Evolutionary conservation across 306 rosid species (phyloP).

Genomic region (Bauhinia variegata): DNA sequence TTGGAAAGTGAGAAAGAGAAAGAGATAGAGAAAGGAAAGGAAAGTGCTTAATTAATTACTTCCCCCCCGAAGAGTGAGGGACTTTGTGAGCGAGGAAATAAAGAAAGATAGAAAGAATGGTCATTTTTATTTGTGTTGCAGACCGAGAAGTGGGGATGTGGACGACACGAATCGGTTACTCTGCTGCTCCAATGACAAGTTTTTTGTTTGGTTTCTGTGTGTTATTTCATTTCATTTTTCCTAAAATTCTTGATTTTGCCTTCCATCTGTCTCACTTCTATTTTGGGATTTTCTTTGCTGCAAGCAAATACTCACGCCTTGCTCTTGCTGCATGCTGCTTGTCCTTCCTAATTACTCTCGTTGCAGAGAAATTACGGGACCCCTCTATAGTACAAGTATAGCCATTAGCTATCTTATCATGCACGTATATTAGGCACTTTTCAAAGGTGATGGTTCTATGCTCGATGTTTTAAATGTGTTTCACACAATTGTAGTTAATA

Average conservation of each 20-base stretch:
- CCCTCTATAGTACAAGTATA: too few species aligned
- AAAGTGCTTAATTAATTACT: neutral
- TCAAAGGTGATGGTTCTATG: too few species aligned
- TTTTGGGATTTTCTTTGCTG: conserved; percentile 34
- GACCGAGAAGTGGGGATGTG: conserved; percentile 65
- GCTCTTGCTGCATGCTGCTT: too few species aligned
- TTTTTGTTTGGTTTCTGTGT: conserved; percentile 32
- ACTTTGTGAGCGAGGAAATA: conserved; percentile 30
- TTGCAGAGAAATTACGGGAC: too few species aligned
- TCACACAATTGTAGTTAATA: too few species aligned
- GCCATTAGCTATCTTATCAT: too few species aligned
- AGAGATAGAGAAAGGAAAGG: neutral
- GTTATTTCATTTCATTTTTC: neutral
- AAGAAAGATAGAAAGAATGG: too few species aligned
- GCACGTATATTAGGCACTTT: too few species aligned
- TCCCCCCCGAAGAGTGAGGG: conserved; percentile 40
- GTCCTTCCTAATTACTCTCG: too few species aligned
- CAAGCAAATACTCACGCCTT: conserved; percentile 30
- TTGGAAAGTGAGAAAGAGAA: conserved; percentile 21
- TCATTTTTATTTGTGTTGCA: conserved; percentile 14
- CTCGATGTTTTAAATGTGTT: too few species aligned
- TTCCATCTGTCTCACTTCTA: conserved; percentile 31
- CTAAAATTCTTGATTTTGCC: conserved; percentile 9
- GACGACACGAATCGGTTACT: conserved; percentile 74
- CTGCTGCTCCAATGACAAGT: conserved; percentile 56